Evolutionary conservation across 1,284 basidiomycete genomes (phyloP), one percentile per base, ranked within the genome.

Genomic region (Exsudoporus floridanus): DNA sequence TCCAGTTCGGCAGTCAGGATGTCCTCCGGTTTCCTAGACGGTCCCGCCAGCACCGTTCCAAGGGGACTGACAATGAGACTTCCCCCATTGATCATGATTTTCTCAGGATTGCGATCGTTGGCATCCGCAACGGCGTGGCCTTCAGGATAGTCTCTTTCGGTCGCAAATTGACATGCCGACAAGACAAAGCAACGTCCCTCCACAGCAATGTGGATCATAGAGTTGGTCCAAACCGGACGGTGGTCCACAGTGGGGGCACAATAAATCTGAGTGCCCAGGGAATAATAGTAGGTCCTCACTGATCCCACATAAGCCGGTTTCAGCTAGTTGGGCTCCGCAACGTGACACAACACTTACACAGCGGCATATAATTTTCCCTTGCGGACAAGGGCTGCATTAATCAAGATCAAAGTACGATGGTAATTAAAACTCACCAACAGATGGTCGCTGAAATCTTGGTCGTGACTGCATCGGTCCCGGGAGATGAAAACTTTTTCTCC

Each of bases 331-430:
- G 18, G 10, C 16, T 33, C 25, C 21, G 6, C 27, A 9, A 12
- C 12, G 27, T 27, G 21, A 40, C 12, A n/a, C 23, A 9, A 43
- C 48, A 60, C 79, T 49, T 50, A 83, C 82, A 63, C 21, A 90
- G 67, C 4, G 88, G 88, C 86, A 90, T 88, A 59, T 85, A 86
- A 64, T 90, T 90, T 65, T 90, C 86, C 86, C 82, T 84, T 27
- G 34, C 3, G 12, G 19, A 19, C 16, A 23, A 37, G 18, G 21
- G 14, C 36, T 14, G 10, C 5, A 36, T 64, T 1, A 48, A 55
- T 28, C 8, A n/a, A 51, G 18, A n/a, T 35, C 4, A 30, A 50
- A 36, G 36, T 25, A 18, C 28, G n/a, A 37, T 45, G 19, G 25
- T 2, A n/a, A 27, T 34, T n/a, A 49, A 49, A 35, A 54, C 77